These are phyloP conservation scores for Fomitopsis pinicola DNA, from an alignment of 1,284 basidiomycete species.

Conservation along the genomic window DNA sequence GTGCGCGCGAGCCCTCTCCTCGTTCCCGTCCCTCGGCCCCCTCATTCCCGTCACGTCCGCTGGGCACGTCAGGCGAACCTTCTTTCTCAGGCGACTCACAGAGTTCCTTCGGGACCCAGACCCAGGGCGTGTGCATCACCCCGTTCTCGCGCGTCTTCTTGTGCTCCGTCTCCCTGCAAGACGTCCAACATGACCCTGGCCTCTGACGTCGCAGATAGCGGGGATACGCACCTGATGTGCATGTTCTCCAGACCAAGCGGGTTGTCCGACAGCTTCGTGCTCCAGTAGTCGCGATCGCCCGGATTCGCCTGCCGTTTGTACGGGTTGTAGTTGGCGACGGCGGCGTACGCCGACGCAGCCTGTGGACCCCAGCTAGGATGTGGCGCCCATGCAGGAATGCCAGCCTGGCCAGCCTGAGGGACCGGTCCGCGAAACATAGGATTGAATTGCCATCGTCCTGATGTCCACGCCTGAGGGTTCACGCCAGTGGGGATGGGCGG, in stretches of 20 bases:
- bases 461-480: slow-evolving; percentile 22
- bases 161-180: background rate
- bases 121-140: slow-evolving; percentile 31
- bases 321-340: slow-evolving; percentile 43
- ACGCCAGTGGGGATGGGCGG: slow-evolving; percentile 26
- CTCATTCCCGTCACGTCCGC: slow-evolving; percentile 8
- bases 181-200: background rate
- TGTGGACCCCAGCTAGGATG: slow-evolving; percentile 25
- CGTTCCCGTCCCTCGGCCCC: slow-evolving; percentile 6
- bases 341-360: slow-evolving; percentile 13
- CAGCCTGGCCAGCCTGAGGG: slow-evolving; percentile 3
- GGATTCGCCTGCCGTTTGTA: slow-evolving; percentile 55
- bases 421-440: slow-evolving; percentile 19
- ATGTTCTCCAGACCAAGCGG: slow-evolving; percentile 62
- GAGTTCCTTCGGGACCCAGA: slow-evolving; percentile 32
- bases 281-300: slow-evolving; percentile 59
- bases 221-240: slow-evolving; percentile 52
- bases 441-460: slow-evolving; percentile 26
- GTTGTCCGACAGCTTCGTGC: slow-evolving; percentile 51
- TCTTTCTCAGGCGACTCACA: slow-evolving; percentile 18
- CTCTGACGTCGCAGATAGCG: background rate
- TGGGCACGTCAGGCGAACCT: slow-evolving; percentile 9
- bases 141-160: background rate
- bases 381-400: slow-evolving; percentile 22
- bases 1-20: background rate